Conservation (phyloP, 306 rosid species). For the Cotoneaster glaucophyllus region DNA sequence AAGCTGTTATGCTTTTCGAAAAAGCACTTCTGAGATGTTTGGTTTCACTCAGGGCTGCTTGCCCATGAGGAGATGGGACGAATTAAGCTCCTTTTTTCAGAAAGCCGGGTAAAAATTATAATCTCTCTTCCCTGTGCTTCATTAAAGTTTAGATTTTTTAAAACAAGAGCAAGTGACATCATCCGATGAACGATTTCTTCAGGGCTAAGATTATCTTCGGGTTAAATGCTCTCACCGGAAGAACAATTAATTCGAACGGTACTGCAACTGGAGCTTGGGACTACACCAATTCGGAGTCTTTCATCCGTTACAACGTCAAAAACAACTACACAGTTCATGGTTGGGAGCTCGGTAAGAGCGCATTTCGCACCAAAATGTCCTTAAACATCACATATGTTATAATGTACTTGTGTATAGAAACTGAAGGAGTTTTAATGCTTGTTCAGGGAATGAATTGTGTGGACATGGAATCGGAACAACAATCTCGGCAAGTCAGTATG, state of each 20-base stretch:
- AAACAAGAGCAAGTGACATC: conserved; percentile 14
- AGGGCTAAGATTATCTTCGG: conserved; percentile 86
- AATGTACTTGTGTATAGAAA: neutral
- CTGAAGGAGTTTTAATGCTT: neutral
- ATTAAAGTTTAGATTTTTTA: neutral
- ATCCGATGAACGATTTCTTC: conserved; percentile 22
- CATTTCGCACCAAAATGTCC: neutral
- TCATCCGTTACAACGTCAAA: conserved; percentile 62
- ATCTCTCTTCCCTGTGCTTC: neutral
- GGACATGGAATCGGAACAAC: conserved; percentile 77
- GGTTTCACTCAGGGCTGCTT: conserved; percentile 77
- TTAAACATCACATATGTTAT: neutral
- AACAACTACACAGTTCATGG: conserved; percentile 68
- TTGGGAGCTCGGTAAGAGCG: conserved; percentile 87
- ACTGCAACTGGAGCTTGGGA: conserved; percentile 72
- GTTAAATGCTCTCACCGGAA: conserved; percentile 77
- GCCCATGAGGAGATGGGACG: conserved; percentile 87
- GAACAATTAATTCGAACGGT: conserved; percentile 17
- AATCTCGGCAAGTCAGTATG: conserved; percentile 63
- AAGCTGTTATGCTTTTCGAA: conserved; percentile 53
- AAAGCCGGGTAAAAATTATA: conserved; percentile 60
- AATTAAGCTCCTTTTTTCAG: conserved; percentile 63
- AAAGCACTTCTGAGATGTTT: conserved; percentile 39
- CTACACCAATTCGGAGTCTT: conserved; percentile 59
- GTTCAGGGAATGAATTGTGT: conserved; percentile 77